Evolutionary conservation across 768 basidiomycete genomes (phyloP), one percentile per base, ranked within the genome.

Genomic region (Suillus paluster): DNA sequence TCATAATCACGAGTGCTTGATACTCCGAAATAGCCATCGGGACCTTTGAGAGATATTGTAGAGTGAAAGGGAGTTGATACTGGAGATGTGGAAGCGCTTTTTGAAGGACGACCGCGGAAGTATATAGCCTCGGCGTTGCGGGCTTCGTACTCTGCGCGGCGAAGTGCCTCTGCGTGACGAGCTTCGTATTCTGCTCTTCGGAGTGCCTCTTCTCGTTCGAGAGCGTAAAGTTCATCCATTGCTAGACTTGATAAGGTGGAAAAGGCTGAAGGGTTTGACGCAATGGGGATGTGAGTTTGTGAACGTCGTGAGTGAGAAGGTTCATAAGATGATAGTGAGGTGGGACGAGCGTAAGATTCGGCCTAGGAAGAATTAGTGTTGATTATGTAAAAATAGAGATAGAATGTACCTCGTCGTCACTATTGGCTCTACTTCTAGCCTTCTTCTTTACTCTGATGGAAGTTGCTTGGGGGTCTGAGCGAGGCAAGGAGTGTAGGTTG

Each of bases 131-230:
- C 84, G 61, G 82, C 78, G 64, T 79, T 83, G 59, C 81, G 72
- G 49, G 80, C 76, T 68, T 87, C 85, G 67, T 83, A 87, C 68
- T 89, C 87, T 6, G 87, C 88, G 46, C 88, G 79, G 27, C 88
- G 80, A 59, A 86, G 81, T 14, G 83, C 84, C 59, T 90, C 90
- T 19, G 90, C 88, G 70, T 88, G 90, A 11, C 86, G 81, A 11
- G 88, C 84, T 72, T 95, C 92, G 75, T 89, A 97, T 71, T 94
- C 91, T n/a, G 92, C 94, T 39, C 94, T 82, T 21, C 94, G 83
- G 36, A 88, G 74, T 4, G 93, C 90, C 73, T 97, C 96, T 63
- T 89, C 84, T 42, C 88, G 88, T 72, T 99, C 96, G 34, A 99
- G 87, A 67, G 89, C 88, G 68, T 92, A 90, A 9, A 99, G 83